These are phyloP conservation scores for Phytopythium helicoides DNA, from an alignment of 352 stramenopile genomes.

Conservation along the genomic window DNA sequence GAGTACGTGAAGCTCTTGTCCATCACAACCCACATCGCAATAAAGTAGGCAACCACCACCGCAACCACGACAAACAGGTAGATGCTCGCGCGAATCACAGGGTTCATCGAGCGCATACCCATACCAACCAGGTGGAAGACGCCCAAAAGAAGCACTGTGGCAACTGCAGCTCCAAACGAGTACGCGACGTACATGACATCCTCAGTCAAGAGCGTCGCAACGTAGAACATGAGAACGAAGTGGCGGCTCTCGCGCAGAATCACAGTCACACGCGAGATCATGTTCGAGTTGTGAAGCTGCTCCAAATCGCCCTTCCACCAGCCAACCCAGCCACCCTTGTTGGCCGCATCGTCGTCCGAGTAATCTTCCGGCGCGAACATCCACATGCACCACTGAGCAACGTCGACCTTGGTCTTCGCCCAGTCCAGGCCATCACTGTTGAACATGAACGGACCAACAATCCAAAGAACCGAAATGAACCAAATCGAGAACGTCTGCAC, in stretches of 20 bases:
- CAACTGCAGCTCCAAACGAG: constrained; percentile 43
- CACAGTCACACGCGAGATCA: constrained; percentile 69
- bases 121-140: constrained; percentile 39
- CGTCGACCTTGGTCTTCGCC: constrained; percentile 72
- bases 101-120: constrained; percentile 41
- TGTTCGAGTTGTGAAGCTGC: constrained; percentile 59
- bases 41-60: constrained; percentile 41
- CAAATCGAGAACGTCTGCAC: constrained; percentile 80
- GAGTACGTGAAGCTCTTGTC: constrained; percentile 36
- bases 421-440: constrained; percentile 78
- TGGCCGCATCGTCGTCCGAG: constrained; percentile 57
- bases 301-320: constrained; percentile 73
- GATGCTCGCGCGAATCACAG: constrained; percentile 38
- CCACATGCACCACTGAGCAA: constrained; percentile 58
- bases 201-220: constrained; percentile 46
- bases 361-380: constrained; percentile 68
- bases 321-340: constrained; percentile 68
- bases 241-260: constrained; percentile 68
- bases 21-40: constrained; percentile 39
- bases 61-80: constrained; percentile 39
- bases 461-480: constrained; percentile 74
- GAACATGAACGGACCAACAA: constrained; percentile 73
- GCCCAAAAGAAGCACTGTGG: constrained; percentile 47
- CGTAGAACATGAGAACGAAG: constrained; percentile 77
- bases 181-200: constrained; percentile 51